Percentiles rank a stretch among this genome's conserved stretches.
These are phyloP conservation scores for Pleurotus cornucopiae DNA, from an alignment of 768 basidiomycete genomes.

Conservation along the genomic window DNA sequence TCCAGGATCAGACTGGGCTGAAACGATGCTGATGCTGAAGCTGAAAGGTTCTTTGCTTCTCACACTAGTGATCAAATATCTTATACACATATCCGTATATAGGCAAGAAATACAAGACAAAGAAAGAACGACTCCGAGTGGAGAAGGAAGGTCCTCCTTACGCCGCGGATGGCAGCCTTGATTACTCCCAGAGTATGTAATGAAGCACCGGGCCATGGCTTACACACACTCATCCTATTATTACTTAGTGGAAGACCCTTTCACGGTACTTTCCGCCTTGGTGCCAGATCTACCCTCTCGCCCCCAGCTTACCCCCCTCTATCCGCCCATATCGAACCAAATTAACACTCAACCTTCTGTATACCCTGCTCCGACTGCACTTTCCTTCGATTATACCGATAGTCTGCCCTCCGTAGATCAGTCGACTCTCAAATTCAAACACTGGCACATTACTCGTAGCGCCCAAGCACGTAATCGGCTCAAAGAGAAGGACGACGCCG, in stretches of 20 bases:
- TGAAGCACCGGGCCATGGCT: background rate
- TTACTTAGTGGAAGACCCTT: conserved; percentile 70
- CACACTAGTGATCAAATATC: background rate
- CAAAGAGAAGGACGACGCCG: conserved; percentile 47
- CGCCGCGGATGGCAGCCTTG: conserved; percentile 72
- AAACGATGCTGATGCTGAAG: conserved; percentile 68
- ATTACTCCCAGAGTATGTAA: conserved; percentile 59
- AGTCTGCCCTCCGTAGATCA: background rate
- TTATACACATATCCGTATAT: background rate
- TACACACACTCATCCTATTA: conserved; percentile 10
- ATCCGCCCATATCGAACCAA: conserved; percentile 27
- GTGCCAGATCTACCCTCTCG: conserved; percentile 54
- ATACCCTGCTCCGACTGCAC: conserved; percentile 19
- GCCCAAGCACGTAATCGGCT: conserved; percentile 26
- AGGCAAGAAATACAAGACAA: conserved; percentile 79
- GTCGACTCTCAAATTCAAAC: conserved; percentile 3
- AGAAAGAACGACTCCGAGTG: conserved; percentile 75
- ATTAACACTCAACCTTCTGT: conserved; percentile 19
- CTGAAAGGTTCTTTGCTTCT: conserved; percentile 51
- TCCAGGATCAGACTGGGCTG: conserved; percentile 66
- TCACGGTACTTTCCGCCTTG: conserved; percentile 59
- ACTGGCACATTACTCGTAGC: conserved; percentile 21
- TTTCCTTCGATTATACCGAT: conserved; percentile 18
- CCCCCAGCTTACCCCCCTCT: conserved; percentile 56
- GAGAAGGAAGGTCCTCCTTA: conserved; percentile 74